Conservation (phyloP, 352 stramenopile genomes). For the Phytophthora capsici region DNA sequence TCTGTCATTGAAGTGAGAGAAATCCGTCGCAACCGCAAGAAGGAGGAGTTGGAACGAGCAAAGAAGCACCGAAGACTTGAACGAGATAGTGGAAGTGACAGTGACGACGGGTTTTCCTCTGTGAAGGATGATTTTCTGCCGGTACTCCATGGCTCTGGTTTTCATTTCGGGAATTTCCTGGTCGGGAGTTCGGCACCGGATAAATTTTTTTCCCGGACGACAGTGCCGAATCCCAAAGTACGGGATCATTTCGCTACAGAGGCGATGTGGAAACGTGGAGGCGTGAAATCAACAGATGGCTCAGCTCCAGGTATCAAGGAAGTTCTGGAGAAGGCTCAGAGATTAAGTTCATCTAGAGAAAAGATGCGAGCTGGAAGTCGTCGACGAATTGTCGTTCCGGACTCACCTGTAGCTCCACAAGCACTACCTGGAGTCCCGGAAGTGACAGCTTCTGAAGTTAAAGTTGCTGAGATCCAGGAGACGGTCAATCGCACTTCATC, state of each 20-base stretch:
- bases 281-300: constrained; percentile 5
- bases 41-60: constrained; percentile 37
- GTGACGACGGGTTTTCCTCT: constrained; percentile 3
- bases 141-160: constrained; percentile 27
- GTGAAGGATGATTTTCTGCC: constrained; percentile 19
- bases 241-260: constrained; percentile 22
- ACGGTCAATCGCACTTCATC: background rate
- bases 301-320: constrained; percentile 34
- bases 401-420: background rate
- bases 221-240: too few relatives aligned
- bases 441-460: background rate
- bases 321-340: constrained; percentile 27
- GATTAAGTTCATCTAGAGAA: constrained; percentile 16
- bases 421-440: constrained; percentile 1
- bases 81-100: constrained; percentile 7
- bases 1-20: background rate
- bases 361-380: constrained; percentile 16
- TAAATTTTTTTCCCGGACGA: too few relatives aligned
- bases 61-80: constrained; percentile 27
- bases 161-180: constrained; percentile 56
- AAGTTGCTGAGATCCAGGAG: background rate
- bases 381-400: constrained; percentile 1
- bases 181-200: too few relatives aligned
- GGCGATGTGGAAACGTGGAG: constrained; percentile 63
- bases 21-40: constrained; percentile 37